Conservation (phyloP, 768 basidiomycete species). For the Termitomyces sp. region DNA sequence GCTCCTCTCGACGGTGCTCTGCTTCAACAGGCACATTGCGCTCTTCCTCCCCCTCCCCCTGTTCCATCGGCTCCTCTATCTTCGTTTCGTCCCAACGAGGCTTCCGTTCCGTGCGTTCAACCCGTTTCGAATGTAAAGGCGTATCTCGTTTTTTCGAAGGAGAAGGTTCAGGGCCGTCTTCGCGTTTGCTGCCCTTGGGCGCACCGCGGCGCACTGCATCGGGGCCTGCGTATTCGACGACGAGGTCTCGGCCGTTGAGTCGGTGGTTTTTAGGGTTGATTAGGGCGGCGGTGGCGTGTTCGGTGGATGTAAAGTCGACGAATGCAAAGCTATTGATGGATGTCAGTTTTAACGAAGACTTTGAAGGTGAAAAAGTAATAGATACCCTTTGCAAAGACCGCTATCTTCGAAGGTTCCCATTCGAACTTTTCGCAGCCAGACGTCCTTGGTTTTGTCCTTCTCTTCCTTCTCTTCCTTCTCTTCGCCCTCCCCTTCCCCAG, state of each 20-base stretch:
- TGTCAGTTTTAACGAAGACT: not conserved
- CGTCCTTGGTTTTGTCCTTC: conserved; percentile 29
- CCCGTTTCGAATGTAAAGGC: conserved; percentile 4
- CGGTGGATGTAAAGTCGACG: conserved; percentile 79
- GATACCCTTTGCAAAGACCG: conserved; percentile 93
- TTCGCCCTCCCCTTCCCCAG: conserved; percentile 22
- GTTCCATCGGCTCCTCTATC: not conserved
- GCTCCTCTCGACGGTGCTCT: conserved; percentile 2
- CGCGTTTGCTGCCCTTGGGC: conserved; percentile 27
- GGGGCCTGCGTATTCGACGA: conserved; percentile 85
- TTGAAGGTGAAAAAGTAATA: conserved; percentile 4
- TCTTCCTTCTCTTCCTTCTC: conserved; percentile 25
- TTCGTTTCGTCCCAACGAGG: conserved; percentile 1
- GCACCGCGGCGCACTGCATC: conserved; percentile 88
- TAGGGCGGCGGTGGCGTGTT: conserved; percentile 79
- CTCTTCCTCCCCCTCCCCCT: not conserved
- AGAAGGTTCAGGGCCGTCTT: conserved; percentile 10
- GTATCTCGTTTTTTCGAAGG: conserved; percentile 10
- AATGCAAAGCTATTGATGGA: conserved; percentile 74
- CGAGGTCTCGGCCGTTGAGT: conserved; percentile 79
- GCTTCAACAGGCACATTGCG: not conserved
- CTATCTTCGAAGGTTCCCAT: conserved; percentile 97
- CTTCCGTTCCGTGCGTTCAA: conserved; percentile 8
- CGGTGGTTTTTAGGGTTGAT: conserved; percentile 82
- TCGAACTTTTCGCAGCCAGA: conserved; percentile 77